A percentile compares a stretch with the other conserved stretches of the same genome.
These are phyloP conservation scores for Physaria fendleri DNA, from an alignment of 345 rosid species.

Conservation along the genomic window DNA sequence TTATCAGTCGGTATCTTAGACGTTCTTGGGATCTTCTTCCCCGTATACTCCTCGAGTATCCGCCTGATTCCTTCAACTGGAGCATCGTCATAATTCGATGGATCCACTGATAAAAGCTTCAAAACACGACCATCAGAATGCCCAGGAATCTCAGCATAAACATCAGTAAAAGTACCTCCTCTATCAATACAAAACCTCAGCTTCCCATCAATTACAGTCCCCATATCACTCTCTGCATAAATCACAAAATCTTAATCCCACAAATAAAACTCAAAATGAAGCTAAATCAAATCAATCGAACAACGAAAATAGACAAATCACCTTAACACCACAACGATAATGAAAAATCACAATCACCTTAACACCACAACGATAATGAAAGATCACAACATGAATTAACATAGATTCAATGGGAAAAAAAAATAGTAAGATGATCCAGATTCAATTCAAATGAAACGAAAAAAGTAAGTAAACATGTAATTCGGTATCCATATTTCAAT, in stretches of 20 bases:
- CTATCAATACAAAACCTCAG: constrained; percentile 83
- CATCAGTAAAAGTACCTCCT: constrained; percentile 96
- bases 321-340: neutral
- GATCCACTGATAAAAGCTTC: constrained; percentile 93
- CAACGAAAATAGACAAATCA: neutral
- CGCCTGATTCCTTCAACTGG: constrained; percentile 91
- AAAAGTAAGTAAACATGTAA: no score
- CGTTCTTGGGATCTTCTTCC: constrained; percentile 56
- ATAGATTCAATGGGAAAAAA: no score
- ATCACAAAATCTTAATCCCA: neutral
- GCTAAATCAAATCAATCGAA: neutral
- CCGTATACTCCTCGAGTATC: constrained; percentile 73
- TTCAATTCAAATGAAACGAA: no score
- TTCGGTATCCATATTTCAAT: no score
- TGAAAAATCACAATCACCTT: neutral
- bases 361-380: neutral
- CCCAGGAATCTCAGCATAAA: constrained; percentile 94
- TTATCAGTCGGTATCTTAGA: constrained; percentile 79
- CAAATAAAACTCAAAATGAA: neutral
- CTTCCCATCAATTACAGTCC: constrained; percentile 42
- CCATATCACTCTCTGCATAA: constrained; percentile 37
- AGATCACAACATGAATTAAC: neutral
- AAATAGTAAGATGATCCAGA: no score
- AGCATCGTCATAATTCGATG: constrained; percentile 91
- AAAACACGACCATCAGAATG: constrained; percentile 57